A percentile compares a stretch with the other conserved stretches of the same genome.
Evolutionary conservation across 2,329 filamentous ascomycete species (phyloP).

Genomic region (Paecilomyces sp.): DNA sequence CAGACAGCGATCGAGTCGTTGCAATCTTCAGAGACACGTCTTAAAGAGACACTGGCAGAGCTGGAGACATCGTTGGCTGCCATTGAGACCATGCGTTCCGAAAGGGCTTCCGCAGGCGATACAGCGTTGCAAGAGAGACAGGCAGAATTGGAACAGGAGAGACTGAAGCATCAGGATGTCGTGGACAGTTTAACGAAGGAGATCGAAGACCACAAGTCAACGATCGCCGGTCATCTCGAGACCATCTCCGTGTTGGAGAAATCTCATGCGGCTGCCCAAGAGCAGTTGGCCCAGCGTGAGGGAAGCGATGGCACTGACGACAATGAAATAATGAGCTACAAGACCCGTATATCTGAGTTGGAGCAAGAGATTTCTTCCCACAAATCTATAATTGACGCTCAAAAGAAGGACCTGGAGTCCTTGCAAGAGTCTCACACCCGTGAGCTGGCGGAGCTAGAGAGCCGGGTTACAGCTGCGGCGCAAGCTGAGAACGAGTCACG

Average conservation of each 20-base stretch:
- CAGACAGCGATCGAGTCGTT: constrained; percentile 62
- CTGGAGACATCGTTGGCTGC: constrained; percentile 61
- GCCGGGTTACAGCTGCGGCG: constrained; percentile 26
- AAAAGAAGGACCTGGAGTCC: constrained; percentile 47
- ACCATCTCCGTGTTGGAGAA: constrained; percentile 70
- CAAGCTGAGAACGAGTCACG: constrained; percentile 30
- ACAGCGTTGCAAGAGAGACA: constrained; percentile 26
- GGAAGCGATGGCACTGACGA: constrained; percentile 52
- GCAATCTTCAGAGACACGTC: constrained; percentile 63
- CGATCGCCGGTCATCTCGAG: constrained; percentile 60
- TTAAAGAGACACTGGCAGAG: constrained; percentile 64
- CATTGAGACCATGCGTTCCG: constrained; percentile 39
- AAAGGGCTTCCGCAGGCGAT: constrained; percentile 29
- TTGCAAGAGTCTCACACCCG: constrained; percentile 47
- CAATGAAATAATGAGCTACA: constrained; percentile 39
- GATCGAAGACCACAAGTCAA: constrained; percentile 72
- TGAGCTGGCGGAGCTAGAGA: constrained; percentile 33
- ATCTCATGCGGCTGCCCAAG: constrained; percentile 58
- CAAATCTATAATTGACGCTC: constrained; percentile 47
- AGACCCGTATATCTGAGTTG: constrained; percentile 44
- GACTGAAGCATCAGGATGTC: constrained; percentile 52
- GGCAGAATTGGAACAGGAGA: constrained; percentile 42
- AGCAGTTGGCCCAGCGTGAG: constrained; percentile 61
- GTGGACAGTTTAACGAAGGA: constrained; percentile 61
- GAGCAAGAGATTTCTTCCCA: constrained; percentile 52